A percentile compares a stretch with the other conserved stretches of the same genome.
phyloP scores from a whole-genome alignment of 768 basidiomycete genomes.

The Pleurotus giganteus region DNA sequence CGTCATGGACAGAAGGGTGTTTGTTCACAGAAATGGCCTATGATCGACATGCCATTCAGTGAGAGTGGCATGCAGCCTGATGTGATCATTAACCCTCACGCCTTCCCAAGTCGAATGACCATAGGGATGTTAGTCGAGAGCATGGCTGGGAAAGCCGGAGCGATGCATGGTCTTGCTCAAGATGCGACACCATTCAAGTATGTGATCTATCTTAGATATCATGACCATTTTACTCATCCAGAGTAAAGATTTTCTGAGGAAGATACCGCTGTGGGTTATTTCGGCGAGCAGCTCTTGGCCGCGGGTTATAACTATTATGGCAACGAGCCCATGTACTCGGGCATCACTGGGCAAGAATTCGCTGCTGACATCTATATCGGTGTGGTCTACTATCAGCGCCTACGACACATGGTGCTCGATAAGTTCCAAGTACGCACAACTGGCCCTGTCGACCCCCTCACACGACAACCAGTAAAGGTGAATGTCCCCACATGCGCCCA shows the following conservation, averaged over 20 bases:
- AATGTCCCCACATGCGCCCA: slow-evolving; percentile 16
- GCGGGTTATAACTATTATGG: slow-evolving; percentile 99
- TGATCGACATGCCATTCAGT: slow-evolving; percentile 97
- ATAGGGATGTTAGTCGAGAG: slow-evolving; percentile 99
- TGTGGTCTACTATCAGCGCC: slow-evolving; percentile 96
- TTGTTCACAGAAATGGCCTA: slow-evolving; percentile 99
- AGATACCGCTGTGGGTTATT: slow-evolving; percentile 97
- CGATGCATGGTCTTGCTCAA: slow-evolving; percentile 97
- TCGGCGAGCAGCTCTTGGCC: slow-evolving; percentile 89
- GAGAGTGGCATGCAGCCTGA: slow-evolving; percentile 99
- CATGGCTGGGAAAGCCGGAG: slow-evolving; percentile 98
- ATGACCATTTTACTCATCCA: slow-evolving; percentile 14
- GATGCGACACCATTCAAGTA: slow-evolving; percentile 99
- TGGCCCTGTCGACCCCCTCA: slow-evolving; percentile 93
- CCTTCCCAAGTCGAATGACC: slow-evolving; percentile 99
- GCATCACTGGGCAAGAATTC: slow-evolving; percentile 98
- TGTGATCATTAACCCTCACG: slow-evolving; percentile 99
- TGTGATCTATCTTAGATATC: slow-evolving; percentile 24
- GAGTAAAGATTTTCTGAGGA: slow-evolving; percentile 82
- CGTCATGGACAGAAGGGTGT: slow-evolving; percentile 99
- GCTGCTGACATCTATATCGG: slow-evolving; percentile 98
- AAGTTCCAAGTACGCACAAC: slow-evolving; percentile 99
- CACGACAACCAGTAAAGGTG: slow-evolving; percentile 96
- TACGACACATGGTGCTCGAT: slow-evolving; percentile 99
- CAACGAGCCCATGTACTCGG: slow-evolving; percentile 99